Evolutionary conservation across 2,329 filamentous ascomycete genomes (phyloP).

Genomic region (Curvularia sp.): DNA sequence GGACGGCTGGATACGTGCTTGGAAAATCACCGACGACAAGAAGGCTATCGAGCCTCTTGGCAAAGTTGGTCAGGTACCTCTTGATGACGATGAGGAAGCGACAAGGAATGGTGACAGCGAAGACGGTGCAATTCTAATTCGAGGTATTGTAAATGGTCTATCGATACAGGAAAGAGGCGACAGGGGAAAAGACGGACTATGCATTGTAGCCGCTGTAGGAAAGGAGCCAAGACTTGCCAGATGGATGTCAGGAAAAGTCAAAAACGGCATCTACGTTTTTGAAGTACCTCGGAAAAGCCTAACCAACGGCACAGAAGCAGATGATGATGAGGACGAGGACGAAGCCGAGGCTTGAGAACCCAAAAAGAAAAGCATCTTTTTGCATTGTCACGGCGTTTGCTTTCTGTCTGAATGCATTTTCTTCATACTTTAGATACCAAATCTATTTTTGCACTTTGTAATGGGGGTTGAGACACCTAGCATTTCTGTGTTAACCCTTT

Average conservation of each 20-base stretch:
- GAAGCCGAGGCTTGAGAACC: not conserved
- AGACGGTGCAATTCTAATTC: slow-evolving; percentile 54
- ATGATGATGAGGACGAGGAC: slow-evolving; percentile 16
- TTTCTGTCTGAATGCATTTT: not conserved
- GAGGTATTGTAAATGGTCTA: slow-evolving; percentile 87
- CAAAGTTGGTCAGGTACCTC: slow-evolving; percentile 60
- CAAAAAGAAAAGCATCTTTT: slow-evolving; percentile 17
- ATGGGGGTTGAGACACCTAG: not conserved
- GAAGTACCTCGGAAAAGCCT: slow-evolving; percentile 67
- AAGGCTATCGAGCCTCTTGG: slow-evolving; percentile 76
- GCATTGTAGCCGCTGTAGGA: slow-evolving; percentile 83
- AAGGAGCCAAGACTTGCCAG: slow-evolving; percentile 85
- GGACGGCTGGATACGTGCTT: slow-evolving; percentile 87
- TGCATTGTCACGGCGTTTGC: slow-evolving; percentile 18
- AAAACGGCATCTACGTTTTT: slow-evolving; percentile 87
- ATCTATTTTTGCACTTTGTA: slow-evolving; percentile 18
- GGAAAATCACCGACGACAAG: slow-evolving; percentile 78
- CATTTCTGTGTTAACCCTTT: not conserved
- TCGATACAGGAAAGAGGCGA: slow-evolving; percentile 85
- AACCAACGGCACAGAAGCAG: slow-evolving; percentile 25
- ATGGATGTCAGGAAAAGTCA: slow-evolving; percentile 73
- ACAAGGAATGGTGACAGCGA: slow-evolving; percentile 20
- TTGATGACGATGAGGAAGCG: slow-evolving; percentile 25
- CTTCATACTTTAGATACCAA: slow-evolving; percentile 28
- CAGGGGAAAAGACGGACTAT: slow-evolving; percentile 74